Conservation (phyloP, 495 filamentous ascomycete species). For the Penicillium desertorum region DNA sequence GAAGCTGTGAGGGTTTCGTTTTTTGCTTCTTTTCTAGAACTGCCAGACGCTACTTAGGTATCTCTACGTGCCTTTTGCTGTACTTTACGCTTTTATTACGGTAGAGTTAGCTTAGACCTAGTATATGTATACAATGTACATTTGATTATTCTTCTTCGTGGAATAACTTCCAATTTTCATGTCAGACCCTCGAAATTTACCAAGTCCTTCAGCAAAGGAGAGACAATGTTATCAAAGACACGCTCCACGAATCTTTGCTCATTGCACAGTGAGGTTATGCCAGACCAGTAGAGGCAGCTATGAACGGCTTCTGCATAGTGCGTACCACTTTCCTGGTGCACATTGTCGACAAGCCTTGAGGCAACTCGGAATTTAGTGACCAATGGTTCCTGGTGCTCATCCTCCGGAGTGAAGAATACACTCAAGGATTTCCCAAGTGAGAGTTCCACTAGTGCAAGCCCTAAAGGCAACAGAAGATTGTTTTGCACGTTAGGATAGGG, state of each 20-base stretch:
- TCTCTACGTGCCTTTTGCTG: neutral
- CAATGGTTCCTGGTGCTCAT: conserved; percentile 20
- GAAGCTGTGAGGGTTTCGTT: conserved; percentile 51
- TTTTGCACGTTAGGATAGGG: conserved; percentile 14
- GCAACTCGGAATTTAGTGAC: conserved; percentile 27
- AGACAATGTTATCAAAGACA: conserved; percentile 17
- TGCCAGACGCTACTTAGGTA: neutral
- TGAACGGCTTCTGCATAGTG: conserved; percentile 37
- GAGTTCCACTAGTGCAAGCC: conserved; percentile 38
- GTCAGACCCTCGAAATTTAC: conserved; percentile 15
- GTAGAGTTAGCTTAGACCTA: neutral
- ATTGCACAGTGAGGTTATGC: conserved; percentile 11
- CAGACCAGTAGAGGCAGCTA: conserved; percentile 34
- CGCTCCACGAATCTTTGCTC: conserved; percentile 17
- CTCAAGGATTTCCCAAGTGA: conserved; percentile 33
- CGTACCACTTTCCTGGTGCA: conserved; percentile 30
- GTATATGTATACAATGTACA: neutral
- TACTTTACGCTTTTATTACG: neutral
- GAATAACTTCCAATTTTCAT: neutral
- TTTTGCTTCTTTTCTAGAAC: conserved; percentile 9
- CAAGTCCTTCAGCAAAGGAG: conserved; percentile 22
- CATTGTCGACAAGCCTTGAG: conserved; percentile 22
- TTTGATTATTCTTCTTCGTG: neutral
- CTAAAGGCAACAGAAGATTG: conserved; percentile 30
- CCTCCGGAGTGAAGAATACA: conserved; percentile 18